Evolutionary conservation across 768 basidiomycete species (phyloP).

Genomic region (Mycena alexandri): DNA sequence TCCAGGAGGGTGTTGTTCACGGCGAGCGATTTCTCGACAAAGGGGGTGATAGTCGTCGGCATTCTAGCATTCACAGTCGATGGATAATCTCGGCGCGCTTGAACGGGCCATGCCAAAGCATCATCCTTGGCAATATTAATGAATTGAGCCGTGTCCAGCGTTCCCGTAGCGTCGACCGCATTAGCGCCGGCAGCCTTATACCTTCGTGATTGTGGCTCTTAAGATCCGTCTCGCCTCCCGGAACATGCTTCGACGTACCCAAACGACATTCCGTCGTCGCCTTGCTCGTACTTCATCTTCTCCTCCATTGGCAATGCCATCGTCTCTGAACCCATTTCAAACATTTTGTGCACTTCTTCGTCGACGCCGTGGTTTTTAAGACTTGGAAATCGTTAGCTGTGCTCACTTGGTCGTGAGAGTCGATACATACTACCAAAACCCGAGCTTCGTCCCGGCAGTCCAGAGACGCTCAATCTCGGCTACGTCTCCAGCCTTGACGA

Average conservation of each 20-base stretch:
- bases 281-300: conserved; percentile 59
- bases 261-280: conserved; percentile 54
- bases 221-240: not conserved
- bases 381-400: conserved; percentile 37
- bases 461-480: conserved; percentile 56
- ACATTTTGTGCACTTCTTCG: conserved; percentile 53
- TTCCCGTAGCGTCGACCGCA: conserved; percentile 59
- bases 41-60: conserved; percentile 44
- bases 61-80: conserved; percentile 54
- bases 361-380: conserved; percentile 60
- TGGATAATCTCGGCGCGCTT: conserved; percentile 60
- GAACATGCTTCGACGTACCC: conserved; percentile 45
- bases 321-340: conserved; percentile 56
- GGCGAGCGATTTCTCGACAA: conserved; percentile 39
- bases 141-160: conserved; percentile 58
- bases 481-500: conserved; percentile 48
- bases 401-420: not conserved
- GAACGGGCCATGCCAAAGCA: conserved; percentile 56
- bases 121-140: conserved; percentile 64
- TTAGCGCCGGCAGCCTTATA: conserved; percentile 62
- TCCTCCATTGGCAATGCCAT: conserved; percentile 57
- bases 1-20: conserved; percentile 56
- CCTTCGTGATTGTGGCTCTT: not conserved
- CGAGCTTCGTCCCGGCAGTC: conserved; percentile 57
- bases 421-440: conserved; percentile 63